These are phyloP conservation scores for Ganoderma lucidum DNA, from an alignment of 1,284 basidiomycete genomes.

Conservation along the genomic window DNA sequence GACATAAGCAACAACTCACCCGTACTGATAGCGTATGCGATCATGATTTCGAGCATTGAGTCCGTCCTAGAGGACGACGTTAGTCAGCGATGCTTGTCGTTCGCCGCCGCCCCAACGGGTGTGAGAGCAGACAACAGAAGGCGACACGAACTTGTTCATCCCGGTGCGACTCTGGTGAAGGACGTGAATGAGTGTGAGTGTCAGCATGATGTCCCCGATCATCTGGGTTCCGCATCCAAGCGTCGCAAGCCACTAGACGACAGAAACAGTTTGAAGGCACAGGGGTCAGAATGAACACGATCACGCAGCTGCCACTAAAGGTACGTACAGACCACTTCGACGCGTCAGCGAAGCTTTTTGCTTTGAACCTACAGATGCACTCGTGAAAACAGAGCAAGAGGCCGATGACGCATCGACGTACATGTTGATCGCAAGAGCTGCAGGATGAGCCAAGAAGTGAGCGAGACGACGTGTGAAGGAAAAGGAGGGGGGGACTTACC, in stretches of 20 bases:
- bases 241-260: constrained; percentile 17
- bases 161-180: constrained; percentile 16
- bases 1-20: neutral
- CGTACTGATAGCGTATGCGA: constrained; percentile 18
- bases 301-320: too few relatives aligned
- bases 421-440: constrained; percentile 12
- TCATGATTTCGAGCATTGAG: constrained; percentile 15
- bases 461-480: too few relatives aligned
- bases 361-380: constrained; percentile 6
- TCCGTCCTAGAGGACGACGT: constrained; percentile 9
- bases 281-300: too few relatives aligned
- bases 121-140: neutral
- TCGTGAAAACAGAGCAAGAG: neutral
- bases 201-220: constrained; percentile 19
- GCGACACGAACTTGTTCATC: constrained; percentile 4
- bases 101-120: too few relatives aligned
- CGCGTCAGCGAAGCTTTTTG: neutral
- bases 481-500: too few relatives aligned
- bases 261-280: neutral
- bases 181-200: constrained; percentile 14
- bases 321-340: constrained; percentile 16
- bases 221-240: constrained; percentile 16
- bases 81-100: too few relatives aligned
- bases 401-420: neutral
- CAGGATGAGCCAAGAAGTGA: too few relatives aligned